A percentile compares a stretch with the other conserved stretches of the same genome.
Conservation (phyloP, 1,284 basidiomycete genomes). For the Anthracocystis walkeri region DNA sequence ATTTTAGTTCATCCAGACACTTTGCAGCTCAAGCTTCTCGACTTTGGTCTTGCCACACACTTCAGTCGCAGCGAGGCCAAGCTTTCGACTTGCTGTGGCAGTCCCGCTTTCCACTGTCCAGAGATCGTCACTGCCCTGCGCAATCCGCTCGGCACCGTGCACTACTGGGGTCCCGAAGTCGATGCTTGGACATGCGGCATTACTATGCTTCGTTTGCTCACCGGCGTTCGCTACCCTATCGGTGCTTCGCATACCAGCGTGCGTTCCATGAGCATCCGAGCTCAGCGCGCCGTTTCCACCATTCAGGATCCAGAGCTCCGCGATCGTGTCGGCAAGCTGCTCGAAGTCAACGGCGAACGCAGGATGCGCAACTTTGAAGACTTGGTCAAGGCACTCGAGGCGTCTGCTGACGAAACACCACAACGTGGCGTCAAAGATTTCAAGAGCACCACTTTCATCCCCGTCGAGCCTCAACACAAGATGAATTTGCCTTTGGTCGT, state of each 20-base stretch:
- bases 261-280: slow-evolving; percentile 71
- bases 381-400: slow-evolving; percentile 50
- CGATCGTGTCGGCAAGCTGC: slow-evolving; percentile 70
- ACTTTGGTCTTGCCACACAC: slow-evolving; percentile 74
- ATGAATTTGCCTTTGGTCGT: slow-evolving; percentile 70
- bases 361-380: slow-evolving; percentile 72
- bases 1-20: slow-evolving; percentile 71
- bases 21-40: slow-evolving; percentile 71
- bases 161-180: slow-evolving; percentile 73
- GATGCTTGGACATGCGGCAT: slow-evolving; percentile 75
- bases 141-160: slow-evolving; percentile 72
- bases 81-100: slow-evolving; percentile 75
- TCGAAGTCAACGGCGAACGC: slow-evolving; percentile 71
- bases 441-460: slow-evolving; percentile 72
- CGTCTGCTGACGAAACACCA: slow-evolving; percentile 28
- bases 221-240: slow-evolving; percentile 73
- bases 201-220: slow-evolving; percentile 73
- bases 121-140: slow-evolving; percentile 73
- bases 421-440: slow-evolving; percentile 68
- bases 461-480: slow-evolving; percentile 71
- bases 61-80: slow-evolving; percentile 73
- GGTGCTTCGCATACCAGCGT: slow-evolving; percentile 72
- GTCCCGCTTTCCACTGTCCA: slow-evolving; percentile 73
- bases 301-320: slow-evolving; percentile 70
- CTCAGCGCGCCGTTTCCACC: slow-evolving; percentile 71